Evolutionary conservation across 73 alveolate species (phyloP).

Genomic region (Blepharisma japonicum): DNA sequence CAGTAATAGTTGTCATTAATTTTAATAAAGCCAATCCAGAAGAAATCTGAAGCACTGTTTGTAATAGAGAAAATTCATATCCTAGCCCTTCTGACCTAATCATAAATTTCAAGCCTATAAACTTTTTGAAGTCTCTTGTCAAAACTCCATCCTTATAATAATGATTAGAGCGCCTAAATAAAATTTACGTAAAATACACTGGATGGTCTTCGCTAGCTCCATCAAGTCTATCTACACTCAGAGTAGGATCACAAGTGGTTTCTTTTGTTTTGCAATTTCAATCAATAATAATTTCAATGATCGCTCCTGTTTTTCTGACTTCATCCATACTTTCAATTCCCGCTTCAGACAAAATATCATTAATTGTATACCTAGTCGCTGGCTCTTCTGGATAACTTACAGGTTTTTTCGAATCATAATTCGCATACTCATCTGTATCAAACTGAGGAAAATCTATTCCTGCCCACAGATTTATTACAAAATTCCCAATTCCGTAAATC

Average conservation of each 20-base stretch:
- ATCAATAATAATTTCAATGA: neutral
- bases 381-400: neutral
- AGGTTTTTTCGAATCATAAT: neutral
- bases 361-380: neutral
- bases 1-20: neutral
- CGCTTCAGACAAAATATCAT: slow-evolving; percentile 15
- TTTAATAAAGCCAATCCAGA: slow-evolving; percentile 20
- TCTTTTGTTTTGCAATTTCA: neutral
- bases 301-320: slow-evolving; percentile 11
- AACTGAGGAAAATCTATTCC: slow-evolving; percentile 18
- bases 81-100: slow-evolving; percentile 6
- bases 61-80: neutral
- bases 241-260: neutral
- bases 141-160: neutral
- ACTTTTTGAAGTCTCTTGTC: neutral
- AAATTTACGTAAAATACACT: neutral
- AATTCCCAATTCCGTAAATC: neutral
- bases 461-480: slow-evolving; percentile 3
- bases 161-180: slow-evolving; percentile 1
- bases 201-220: neutral
- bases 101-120: neutral
- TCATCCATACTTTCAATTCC: slow-evolving; percentile 23
- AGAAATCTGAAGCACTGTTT: slow-evolving; percentile 8
- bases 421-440: neutral
- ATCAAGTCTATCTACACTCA: neutral